Conservation (phyloP, 148 eudicot genomes). For the Suaeda aralocaspica region DNA sequence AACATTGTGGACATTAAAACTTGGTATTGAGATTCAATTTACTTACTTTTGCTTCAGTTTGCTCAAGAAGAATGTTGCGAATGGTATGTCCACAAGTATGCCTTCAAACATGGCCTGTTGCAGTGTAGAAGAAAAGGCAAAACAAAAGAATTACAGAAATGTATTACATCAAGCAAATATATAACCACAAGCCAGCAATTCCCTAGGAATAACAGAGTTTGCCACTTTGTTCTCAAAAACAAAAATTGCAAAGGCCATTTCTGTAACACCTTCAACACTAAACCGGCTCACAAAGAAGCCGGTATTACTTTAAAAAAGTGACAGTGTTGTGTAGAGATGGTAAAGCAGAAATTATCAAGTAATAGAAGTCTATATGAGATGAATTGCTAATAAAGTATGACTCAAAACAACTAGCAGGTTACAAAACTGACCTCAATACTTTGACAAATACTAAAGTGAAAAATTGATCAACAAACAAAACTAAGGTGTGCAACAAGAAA, state of each 20-base stretch:
- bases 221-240: not conserved
- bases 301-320: too few relatives aligned
- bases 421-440: not conserved
- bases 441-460: too few relatives aligned
- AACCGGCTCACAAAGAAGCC: not conserved
- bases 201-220: not conserved
- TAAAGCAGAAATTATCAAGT: not conserved
- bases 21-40: not conserved
- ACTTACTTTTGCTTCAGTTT: conserved; percentile 93
- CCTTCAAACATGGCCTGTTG: conserved; percentile 96
- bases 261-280: too few relatives aligned
- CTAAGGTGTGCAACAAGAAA: too few relatives aligned
- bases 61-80: conserved; percentile 98
- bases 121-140: not conserved
- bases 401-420: not conserved
- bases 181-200: not conserved
- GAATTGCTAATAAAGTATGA: not conserved
- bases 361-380: not conserved
- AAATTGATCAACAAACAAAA: too few relatives aligned
- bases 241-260: not conserved
- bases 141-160: too few relatives aligned
- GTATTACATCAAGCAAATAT: too few relatives aligned
- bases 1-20: not conserved
- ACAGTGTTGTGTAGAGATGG: not conserved
- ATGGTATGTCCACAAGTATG: conserved; percentile 95